phyloP scores from a whole-genome alignment of 257 asterid species.

The Forsythia viridissima region DNA sequence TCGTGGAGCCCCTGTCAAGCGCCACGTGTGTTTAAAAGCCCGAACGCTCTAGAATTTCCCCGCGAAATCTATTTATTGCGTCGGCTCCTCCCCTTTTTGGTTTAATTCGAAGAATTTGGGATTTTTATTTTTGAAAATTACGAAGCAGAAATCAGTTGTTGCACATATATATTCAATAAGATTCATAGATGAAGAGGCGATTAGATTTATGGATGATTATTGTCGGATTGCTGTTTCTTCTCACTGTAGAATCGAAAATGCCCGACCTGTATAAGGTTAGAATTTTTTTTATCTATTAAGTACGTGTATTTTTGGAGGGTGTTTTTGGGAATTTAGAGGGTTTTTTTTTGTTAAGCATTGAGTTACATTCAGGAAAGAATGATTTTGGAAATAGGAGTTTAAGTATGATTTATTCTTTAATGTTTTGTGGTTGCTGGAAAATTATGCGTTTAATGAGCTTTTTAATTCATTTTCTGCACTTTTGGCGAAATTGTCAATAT shows the following conservation, averaged over 20 bases:
- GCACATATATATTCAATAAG: slow-evolving; percentile 9
- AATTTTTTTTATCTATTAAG: not conserved
- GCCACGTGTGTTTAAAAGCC: slow-evolving; percentile 39
- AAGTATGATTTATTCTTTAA: not conserved
- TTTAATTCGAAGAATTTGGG: not conserved
- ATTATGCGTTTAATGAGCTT: not conserved
- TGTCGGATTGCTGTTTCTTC: slow-evolving; percentile 34
- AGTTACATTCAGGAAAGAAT: not conserved
- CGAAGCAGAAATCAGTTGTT: slow-evolving; percentile 8
- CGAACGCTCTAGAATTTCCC: slow-evolving; percentile 44
- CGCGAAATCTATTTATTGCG: slow-evolving; percentile 29
- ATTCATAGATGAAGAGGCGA: slow-evolving; percentile 44
- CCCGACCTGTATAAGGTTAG: slow-evolving; percentile 75
- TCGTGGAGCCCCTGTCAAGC: slow-evolving; percentile 41
- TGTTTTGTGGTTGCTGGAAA: not conserved
- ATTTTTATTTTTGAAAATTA: not conserved
- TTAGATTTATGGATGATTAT: slow-evolving; percentile 24
- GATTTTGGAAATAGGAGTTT: not conserved
- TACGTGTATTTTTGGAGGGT: not conserved
- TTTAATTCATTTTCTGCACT: not conserved
- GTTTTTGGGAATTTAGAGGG: not conserved
- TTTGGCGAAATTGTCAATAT: not conserved
- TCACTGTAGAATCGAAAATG: slow-evolving; percentile 51
- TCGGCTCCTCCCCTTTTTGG: not conserved
- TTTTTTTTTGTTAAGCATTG: not conserved